Evolutionary conservation across 345 rosid genomes (phyloP).

Genomic region (Boechera stricta): DNA sequence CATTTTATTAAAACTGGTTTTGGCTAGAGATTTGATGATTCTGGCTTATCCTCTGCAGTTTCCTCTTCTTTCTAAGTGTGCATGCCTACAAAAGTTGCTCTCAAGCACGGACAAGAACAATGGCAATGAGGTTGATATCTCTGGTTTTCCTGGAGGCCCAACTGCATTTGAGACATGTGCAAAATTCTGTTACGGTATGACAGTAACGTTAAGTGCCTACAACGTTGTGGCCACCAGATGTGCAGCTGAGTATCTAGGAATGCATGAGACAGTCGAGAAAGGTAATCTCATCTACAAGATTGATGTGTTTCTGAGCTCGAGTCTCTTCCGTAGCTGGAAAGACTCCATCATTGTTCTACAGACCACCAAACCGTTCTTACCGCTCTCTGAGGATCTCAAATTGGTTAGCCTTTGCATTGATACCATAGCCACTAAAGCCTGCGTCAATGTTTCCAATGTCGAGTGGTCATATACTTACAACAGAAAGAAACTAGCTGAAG

Average conservation of each 20-base stretch:
- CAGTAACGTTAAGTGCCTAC: slow-evolving; percentile 76
- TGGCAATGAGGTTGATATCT: slow-evolving; percentile 59
- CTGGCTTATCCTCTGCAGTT: slow-evolving; percentile 55
- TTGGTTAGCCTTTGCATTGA: slow-evolving; percentile 64
- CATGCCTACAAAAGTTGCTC: slow-evolving; percentile 65
- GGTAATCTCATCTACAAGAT: slow-evolving; percentile 84
- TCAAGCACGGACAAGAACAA: slow-evolving; percentile 53
- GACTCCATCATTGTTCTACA: slow-evolving; percentile 86
- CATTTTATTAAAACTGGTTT: no score
- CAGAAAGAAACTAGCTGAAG: slow-evolving; percentile 70
- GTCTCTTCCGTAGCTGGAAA: slow-evolving; percentile 87
- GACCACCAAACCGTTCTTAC: slow-evolving; percentile 58
- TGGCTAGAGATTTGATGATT: slow-evolving; percentile 12
- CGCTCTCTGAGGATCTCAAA: slow-evolving; percentile 73
- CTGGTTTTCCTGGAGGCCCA: slow-evolving; percentile 80
- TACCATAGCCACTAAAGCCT: slow-evolving; percentile 70
- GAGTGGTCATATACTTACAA: slow-evolving; percentile 88
- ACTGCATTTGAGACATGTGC: slow-evolving; percentile 85
- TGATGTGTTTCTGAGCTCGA: slow-evolving; percentile 76
- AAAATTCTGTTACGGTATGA: slow-evolving; percentile 87
- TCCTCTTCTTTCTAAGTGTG: slow-evolving; percentile 84
- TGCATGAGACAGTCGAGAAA: slow-evolving; percentile 78
- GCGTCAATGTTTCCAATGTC: slow-evolving; percentile 64
- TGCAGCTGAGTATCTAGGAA: slow-evolving; percentile 82
- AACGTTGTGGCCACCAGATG: slow-evolving; percentile 75